Evolutionary conservation across 2,329 filamentous ascomycete genomes (phyloP).

Genomic region (Botrytis byssoidea): DNA sequence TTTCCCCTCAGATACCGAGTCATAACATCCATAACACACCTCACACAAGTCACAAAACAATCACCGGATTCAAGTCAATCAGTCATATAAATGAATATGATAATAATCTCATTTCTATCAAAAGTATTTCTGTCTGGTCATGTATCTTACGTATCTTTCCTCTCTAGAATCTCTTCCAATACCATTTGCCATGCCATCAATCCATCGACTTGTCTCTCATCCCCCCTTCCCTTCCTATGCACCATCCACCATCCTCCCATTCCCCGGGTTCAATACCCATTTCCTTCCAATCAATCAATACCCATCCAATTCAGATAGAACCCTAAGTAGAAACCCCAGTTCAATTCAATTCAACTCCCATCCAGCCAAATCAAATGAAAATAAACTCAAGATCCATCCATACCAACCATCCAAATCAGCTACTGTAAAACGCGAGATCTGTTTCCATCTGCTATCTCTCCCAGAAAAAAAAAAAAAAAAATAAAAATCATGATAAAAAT

Average conservation of each 20-base stretch:
- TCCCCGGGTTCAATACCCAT: background rate
- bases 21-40: background rate
- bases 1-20: background rate
- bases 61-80: background rate
- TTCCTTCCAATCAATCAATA: background rate
- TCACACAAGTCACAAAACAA: background rate
- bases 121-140: background rate
- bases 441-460: constrained; percentile 5
- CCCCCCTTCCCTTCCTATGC: background rate
- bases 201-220: background rate
- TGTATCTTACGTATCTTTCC: background rate
- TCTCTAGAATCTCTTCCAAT: background rate
- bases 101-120: constrained; percentile 5
- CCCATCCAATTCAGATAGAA: constrained; percentile 2
- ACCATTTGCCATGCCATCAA: background rate
- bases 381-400: constrained; percentile 2
- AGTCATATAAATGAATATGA: constrained; percentile 1
- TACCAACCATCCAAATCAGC: constrained; percentile 6
- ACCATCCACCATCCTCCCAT: background rate
- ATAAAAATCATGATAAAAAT: constrained; percentile 12
- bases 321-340: background rate
- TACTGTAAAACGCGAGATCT: constrained; percentile 12
- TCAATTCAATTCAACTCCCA: constrained; percentile 2
- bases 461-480: constrained; percentile 10
- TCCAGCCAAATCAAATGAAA: constrained; percentile 9